A percentile compares a stretch with the other conserved stretches of the same genome.
phyloP scores from a whole-genome alignment of 768 basidiomycete genomes.

The Leccinum subgranulosum region DNA sequence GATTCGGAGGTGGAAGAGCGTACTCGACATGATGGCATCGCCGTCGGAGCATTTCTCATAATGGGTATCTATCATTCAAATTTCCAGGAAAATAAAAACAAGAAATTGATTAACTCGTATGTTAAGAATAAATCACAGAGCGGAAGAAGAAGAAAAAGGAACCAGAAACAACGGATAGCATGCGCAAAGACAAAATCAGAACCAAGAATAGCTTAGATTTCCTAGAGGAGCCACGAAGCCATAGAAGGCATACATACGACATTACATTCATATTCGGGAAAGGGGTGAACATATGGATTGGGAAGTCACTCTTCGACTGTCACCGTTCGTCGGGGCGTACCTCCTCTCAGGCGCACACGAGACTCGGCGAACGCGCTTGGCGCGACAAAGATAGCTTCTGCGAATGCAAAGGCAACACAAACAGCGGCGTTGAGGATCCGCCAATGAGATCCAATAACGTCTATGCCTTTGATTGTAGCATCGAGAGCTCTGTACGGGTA shows the following conservation, averaged over 20 bases:
- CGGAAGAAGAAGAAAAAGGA: slow-evolving; percentile 6
- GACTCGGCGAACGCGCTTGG: slow-evolving; percentile 38
- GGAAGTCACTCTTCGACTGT: slow-evolving; percentile 20
- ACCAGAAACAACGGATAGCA: slow-evolving; percentile 18
- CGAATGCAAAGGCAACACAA: slow-evolving; percentile 62
- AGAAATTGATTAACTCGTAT: slow-evolving; percentile 10
- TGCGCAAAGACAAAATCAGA: slow-evolving; percentile 11
- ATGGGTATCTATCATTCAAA: neutral
- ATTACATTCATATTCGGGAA: neutral
- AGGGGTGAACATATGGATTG: neutral
- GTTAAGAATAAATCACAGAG: slow-evolving; percentile 18
- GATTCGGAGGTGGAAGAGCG: no score
- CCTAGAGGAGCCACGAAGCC: neutral
- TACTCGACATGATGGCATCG: no score
- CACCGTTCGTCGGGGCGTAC: slow-evolving; percentile 22
- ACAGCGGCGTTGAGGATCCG: slow-evolving; percentile 55
- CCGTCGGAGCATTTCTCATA: no score
- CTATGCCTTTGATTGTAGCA: slow-evolving; percentile 36
- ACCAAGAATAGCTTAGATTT: slow-evolving; percentile 9
- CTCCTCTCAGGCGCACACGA: slow-evolving; percentile 22
- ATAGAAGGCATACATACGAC: slow-evolving; percentile 1
- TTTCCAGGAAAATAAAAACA: neutral
- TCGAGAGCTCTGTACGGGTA: slow-evolving; percentile 44
- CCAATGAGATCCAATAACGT: slow-evolving; percentile 54
- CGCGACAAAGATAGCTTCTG: slow-evolving; percentile 55